Percentiles rank a stretch among this genome's conserved stretches.
These are phyloP conservation scores for Hibiscus mutabilis DNA, from an alignment of 345 rosid species.

Conservation along the genomic window DNA sequence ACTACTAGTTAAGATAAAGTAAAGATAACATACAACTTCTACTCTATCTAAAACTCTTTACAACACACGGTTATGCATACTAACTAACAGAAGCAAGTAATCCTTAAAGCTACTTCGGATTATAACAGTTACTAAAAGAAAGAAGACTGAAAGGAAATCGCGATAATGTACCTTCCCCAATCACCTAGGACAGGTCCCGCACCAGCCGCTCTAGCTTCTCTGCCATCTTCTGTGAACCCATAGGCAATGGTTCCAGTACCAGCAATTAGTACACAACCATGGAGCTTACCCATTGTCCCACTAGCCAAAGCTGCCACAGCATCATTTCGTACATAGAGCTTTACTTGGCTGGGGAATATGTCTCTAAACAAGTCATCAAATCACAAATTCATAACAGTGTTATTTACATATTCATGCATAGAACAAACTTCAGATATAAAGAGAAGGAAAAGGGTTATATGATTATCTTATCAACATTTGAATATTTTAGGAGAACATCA, in stretches of 20 bases:
- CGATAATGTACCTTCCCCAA: slow-evolving; percentile 72
- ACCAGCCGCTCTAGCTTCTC: slow-evolving; percentile 89
- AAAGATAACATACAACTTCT: no score
- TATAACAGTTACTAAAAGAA: no score
- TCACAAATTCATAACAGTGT: not conserved
- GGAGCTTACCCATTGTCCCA: slow-evolving; percentile 92
- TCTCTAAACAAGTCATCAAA: slow-evolving; percentile 38
- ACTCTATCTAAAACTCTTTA: no score
- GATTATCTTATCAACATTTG: not conserved
- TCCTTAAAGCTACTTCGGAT: no score
- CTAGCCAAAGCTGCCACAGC: slow-evolving; percentile 91
- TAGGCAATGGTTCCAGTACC: slow-evolving; percentile 92
- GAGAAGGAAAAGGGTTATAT: not conserved
- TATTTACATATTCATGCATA: not conserved
- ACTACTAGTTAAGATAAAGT: no score
- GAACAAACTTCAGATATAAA: not conserved
- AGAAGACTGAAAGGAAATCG: not conserved
- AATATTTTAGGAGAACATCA: not conserved
- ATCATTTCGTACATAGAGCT: slow-evolving; percentile 78
- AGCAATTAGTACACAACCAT: slow-evolving; percentile 93
- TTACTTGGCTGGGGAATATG: slow-evolving; percentile 67
- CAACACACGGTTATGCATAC: no score
- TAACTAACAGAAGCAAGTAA: no score
- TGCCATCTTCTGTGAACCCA: slow-evolving; percentile 85
- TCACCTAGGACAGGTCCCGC: slow-evolving; percentile 93